Evolutionary conservation across 352 stramenopile species (phyloP).

Genomic region (Globisporangium recalcitrans): DNA sequence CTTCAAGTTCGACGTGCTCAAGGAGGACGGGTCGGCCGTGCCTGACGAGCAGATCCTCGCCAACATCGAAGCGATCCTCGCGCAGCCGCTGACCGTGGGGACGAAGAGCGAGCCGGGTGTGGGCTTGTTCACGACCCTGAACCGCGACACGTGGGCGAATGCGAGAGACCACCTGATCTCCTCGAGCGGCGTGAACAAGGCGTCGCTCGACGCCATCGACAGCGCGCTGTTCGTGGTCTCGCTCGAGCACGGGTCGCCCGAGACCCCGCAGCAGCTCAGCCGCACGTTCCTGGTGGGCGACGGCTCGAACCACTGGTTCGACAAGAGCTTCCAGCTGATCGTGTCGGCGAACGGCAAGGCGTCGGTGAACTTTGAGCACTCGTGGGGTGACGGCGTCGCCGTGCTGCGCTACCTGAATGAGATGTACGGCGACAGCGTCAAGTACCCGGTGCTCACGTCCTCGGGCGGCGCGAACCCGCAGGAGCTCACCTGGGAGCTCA

Average conservation of each 20-base stretch:
- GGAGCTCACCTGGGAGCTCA: conserved; percentile 64
- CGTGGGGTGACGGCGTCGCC: conserved; percentile 86
- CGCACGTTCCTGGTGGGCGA: conserved; percentile 80
- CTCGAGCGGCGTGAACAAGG: conserved; percentile 51
- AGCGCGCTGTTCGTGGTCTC: conserved; percentile 81
- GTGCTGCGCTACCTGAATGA: conserved; percentile 89
- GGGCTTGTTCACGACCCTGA: conserved; percentile 74
- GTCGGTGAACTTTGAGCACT: conserved; percentile 89
- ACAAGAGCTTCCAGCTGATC: conserved; percentile 91
- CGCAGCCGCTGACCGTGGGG: conserved; percentile 40
- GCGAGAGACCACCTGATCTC: conserved; percentile 53
- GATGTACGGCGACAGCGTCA: conserved; percentile 76
- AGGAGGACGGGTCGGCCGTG: conserved; percentile 46
- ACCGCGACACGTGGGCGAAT: conserved; percentile 79
- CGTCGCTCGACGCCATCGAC: conserved; percentile 77
- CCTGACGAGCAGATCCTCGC: conserved; percentile 77
- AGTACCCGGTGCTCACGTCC: conserved; percentile 56
- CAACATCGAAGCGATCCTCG: conserved; percentile 80
- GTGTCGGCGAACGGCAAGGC: conserved; percentile 73
- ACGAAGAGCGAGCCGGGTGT: conserved; percentile 42
- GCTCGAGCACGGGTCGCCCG: conserved; percentile 67
- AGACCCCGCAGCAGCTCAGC: conserved; percentile 51
- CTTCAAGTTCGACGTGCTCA: conserved; percentile 85
- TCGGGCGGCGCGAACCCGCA: conserved; percentile 19
- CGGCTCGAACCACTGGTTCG: conserved; percentile 88